Evolutionary conservation across 2,329 filamentous ascomycete genomes (phyloP).

Genomic region (Xylariaceae sp.): DNA sequence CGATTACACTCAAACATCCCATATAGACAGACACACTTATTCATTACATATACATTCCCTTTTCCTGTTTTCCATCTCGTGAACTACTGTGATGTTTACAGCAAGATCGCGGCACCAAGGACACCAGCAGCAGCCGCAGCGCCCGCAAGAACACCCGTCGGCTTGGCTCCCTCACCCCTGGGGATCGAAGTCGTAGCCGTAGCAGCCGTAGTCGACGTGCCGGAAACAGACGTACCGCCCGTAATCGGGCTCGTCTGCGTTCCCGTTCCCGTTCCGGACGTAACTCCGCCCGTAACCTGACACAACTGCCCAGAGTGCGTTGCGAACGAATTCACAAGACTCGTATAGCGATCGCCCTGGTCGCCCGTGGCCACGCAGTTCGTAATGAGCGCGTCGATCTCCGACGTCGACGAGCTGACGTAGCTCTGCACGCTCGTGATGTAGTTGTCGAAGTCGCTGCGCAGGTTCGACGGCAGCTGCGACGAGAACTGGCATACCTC

Average conservation of each 20-base stretch:
- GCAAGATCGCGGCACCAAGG: conserved; percentile 5
- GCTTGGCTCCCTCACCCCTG: conserved; percentile 1
- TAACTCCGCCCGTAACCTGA: neutral
- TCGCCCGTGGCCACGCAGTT: conserved; percentile 10
- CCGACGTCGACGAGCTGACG: conserved; percentile 12
- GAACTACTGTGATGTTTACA: neutral
- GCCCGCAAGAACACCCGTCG: conserved; percentile 5
- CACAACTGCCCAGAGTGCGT: conserved; percentile 15
- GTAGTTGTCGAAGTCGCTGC: conserved; percentile 19
- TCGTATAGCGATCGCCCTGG: conserved; percentile 6
- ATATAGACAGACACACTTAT: neutral
- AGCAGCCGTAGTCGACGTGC: neutral
- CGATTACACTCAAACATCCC: no score
- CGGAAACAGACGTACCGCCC: neutral
- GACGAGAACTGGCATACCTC: conserved; percentile 19
- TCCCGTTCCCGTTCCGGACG: neutral
- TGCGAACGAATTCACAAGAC: conserved; percentile 13
- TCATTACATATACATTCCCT: neutral
- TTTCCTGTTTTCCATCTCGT: neutral
- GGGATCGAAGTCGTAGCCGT: neutral
- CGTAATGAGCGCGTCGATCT: conserved; percentile 17
- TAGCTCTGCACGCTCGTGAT: conserved; percentile 13
- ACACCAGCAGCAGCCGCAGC: conserved; percentile 9
- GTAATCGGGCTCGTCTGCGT: neutral
- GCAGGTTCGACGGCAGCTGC: conserved; percentile 15